Conservation (phyloP, 345 rosid species). For the Aquilaria yunnanensis region DNA sequence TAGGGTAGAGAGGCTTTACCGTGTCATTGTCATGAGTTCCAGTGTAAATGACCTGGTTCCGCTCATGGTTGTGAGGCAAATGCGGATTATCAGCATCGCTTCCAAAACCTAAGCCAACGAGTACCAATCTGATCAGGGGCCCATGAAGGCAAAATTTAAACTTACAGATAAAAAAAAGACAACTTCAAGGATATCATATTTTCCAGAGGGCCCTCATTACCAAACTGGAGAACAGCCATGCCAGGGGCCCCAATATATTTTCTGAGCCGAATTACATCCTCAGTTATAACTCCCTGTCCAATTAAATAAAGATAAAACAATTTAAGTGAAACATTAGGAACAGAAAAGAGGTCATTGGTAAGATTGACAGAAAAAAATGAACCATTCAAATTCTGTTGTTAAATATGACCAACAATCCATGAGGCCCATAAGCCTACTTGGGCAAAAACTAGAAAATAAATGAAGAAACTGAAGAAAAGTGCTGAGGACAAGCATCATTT, state of each 20-base stretch:
- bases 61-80: constrained; percentile 89
- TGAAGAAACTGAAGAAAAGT: too few species aligned
- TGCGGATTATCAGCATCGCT: constrained; percentile 80
- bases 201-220: constrained; percentile 27
- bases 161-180: background rate
- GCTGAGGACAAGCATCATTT: too few species aligned
- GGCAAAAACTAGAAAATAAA: too few species aligned
- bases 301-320: background rate
- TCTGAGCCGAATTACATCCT: constrained; percentile 84
- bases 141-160: background rate
- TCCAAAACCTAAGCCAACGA: constrained; percentile 62
- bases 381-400: too few species aligned
- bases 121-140: background rate
- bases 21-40: constrained; percentile 99
- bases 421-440: too few species aligned
- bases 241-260: constrained; percentile 94
- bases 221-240: constrained; percentile 98
- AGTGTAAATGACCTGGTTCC: constrained; percentile 90
- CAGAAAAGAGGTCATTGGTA: too few species aligned
- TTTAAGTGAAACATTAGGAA: background rate
- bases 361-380: too few species aligned
- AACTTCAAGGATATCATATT: background rate
- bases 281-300: constrained; percentile 85
- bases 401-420: too few species aligned
- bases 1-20: constrained; percentile 28